Percentiles rank a stretch among this genome's conserved stretches.
Conservation (phyloP, 139 green algal genomes). For the Astrephomene gubernaculifera region DNA sequence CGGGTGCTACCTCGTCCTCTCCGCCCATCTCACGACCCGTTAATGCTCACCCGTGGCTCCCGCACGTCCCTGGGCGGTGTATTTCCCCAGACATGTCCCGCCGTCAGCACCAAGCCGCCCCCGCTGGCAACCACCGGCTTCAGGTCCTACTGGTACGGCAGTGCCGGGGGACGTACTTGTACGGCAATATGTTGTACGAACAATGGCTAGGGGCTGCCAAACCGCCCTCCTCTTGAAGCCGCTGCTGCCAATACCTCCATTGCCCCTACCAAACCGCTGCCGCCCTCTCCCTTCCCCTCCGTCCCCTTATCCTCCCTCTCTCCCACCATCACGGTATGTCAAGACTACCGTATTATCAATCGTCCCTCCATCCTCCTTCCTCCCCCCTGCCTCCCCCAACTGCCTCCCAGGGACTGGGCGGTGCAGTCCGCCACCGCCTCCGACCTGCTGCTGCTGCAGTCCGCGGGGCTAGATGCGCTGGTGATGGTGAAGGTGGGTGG, state of each 20-base stretch:
- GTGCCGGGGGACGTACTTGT: not conserved
- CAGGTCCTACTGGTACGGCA: not conserved
- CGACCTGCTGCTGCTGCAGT: conserved; percentile 37
- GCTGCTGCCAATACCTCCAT: no score
- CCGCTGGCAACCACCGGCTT: not conserved
- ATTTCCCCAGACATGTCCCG: not conserved
- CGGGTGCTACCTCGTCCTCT: not conserved
- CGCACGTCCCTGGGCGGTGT: not conserved
- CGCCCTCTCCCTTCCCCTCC: no score
- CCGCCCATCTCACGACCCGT: not conserved
- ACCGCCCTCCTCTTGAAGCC: no score
- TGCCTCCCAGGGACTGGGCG: conserved; percentile 28
- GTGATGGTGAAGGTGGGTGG: conserved; percentile 56
- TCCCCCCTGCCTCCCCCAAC: not conserved
- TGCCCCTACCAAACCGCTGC: no score
- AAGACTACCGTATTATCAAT: not conserved
- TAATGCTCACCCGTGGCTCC: not conserved
- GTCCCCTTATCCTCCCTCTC: not conserved
- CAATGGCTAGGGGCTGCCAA: no score
- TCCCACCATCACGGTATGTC: no score
- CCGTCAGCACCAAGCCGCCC: conserved; percentile 18
- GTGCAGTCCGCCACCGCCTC: not conserved
- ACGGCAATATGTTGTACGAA: not conserved
- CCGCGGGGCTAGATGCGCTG: conserved; percentile 38
- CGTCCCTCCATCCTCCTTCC: not conserved